Evolutionary conservation across 2,329 filamentous ascomycete genomes (phyloP).

Genomic region (Fusarium subtropicale): DNA sequence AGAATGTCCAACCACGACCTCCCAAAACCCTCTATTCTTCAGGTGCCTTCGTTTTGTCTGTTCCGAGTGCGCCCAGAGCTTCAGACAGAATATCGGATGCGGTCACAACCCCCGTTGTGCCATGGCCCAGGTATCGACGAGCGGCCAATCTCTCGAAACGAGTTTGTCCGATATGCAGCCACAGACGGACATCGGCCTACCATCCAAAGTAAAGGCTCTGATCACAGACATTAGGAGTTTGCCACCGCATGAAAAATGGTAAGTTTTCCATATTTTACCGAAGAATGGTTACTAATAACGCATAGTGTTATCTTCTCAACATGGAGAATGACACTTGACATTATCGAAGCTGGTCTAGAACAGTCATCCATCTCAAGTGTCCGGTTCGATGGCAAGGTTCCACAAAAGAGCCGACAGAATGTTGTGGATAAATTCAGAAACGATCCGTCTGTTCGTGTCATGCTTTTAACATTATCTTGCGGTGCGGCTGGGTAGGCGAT

Average conservation of each 20-base stretch:
- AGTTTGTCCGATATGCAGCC: neutral
- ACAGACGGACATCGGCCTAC: constrained; percentile 2
- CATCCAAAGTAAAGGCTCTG: constrained; percentile 53
- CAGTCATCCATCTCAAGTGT: constrained; percentile 51
- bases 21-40: constrained; percentile 44
- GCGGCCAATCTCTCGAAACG: constrained; percentile 40
- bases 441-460: constrained; percentile 54
- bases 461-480: constrained; percentile 63
- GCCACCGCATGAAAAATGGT: constrained; percentile 51
- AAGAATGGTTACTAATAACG: rapidly evolving
- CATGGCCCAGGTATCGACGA: constrained; percentile 43
- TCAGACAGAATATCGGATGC: constrained; percentile 23
- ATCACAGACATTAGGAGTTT: constrained; percentile 49
- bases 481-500: constrained; percentile 61
- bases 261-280: rapidly evolving
- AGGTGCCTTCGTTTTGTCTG: constrained; percentile 52
- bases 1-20: constrained; percentile 11
- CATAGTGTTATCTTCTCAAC: constrained; percentile 63
- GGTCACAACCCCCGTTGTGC: constrained; percentile 44
- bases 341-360: constrained; percentile 56
- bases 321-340: constrained; percentile 62
- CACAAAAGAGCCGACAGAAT: constrained; percentile 54
- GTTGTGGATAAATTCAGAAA: constrained; percentile 56
- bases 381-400: constrained; percentile 62
- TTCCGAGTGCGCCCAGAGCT: constrained; percentile 43